A percentile compares a stretch with the other conserved stretches of the same genome.
Conservation (phyloP, 306 rosid species). For the Vigna radiata region DNA sequence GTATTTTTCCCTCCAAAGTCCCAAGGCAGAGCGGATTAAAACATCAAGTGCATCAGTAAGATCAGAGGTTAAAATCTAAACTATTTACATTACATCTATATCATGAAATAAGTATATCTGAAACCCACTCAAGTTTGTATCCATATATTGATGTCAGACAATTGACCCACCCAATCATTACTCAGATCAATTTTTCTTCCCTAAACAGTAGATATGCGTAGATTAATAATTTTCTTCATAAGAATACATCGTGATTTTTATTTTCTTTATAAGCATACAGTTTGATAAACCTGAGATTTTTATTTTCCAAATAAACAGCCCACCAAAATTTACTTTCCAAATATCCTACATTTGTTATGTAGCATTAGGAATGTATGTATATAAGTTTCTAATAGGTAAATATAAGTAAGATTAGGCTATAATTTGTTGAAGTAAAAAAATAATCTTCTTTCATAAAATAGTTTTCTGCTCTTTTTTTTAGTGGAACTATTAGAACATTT, state of each 20-base stretch:
- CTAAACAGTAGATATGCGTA: not conserved
- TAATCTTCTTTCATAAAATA: not conserved
- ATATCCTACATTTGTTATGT: not conserved
- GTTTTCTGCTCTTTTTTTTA: not conserved
- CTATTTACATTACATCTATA: not conserved
- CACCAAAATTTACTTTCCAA: not conserved
- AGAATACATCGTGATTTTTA: too few relatives aligned
- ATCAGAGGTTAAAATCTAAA: not conserved
- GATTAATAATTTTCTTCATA: not conserved
- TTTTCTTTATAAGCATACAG: not conserved
- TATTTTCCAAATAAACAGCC: constrained; percentile 1
- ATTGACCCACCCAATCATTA: not conserved
- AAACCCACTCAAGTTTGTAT: constrained; percentile 8
- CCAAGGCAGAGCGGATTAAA: constrained; percentile 1
- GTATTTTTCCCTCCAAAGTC: constrained; percentile 9
- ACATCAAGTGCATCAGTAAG: not conserved
- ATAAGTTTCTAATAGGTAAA: not conserved
- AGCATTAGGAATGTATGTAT: not conserved
- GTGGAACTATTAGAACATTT: not conserved
- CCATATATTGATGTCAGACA: not conserved
- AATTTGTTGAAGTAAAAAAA: not conserved
- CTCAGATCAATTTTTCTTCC: not conserved
- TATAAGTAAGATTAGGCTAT: constrained; percentile 4
- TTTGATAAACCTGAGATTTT: not conserved
- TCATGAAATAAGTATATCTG: constrained; percentile 1